These are phyloP conservation scores for Pseudomicrostroma phylloplanum DNA, from an alignment of 1,284 basidiomycete genomes.

Conservation along the genomic window DNA sequence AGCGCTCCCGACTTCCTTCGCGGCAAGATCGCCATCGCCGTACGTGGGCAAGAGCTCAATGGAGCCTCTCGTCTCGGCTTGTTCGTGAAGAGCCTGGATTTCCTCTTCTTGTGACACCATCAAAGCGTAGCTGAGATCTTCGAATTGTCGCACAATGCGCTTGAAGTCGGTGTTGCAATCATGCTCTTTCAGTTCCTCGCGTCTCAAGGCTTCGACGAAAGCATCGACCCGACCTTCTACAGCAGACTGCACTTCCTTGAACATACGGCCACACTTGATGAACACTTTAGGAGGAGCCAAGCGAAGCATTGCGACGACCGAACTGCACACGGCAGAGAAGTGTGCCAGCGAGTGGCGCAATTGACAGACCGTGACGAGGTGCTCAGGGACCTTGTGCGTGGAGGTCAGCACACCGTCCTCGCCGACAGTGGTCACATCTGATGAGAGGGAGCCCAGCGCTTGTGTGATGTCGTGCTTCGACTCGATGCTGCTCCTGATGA, in stretches of 20 bases:
- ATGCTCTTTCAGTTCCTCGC: constrained; percentile 83
- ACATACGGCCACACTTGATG: constrained; percentile 64
- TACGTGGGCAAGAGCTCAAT: constrained; percentile 63
- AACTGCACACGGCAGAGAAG: constrained; percentile 38
- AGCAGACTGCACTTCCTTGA: constrained; percentile 67
- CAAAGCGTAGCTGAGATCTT: constrained; percentile 33
- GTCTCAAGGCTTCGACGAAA: constrained; percentile 73
- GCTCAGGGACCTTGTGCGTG: constrained; percentile 25
- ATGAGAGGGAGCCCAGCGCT: neutral
- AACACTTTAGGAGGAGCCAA: constrained; percentile 37
- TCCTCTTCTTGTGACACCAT: constrained; percentile 12
- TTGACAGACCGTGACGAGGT: constrained; percentile 37
- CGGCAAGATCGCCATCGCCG: constrained; percentile 56
- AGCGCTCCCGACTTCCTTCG: constrained; percentile 44
- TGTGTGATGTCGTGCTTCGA: constrained; percentile 31
- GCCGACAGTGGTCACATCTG: neutral
- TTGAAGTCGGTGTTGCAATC: constrained; percentile 82
- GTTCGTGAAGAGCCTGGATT: neutral
- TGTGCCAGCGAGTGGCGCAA: constrained; percentile 45
- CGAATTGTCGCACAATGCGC: constrained; percentile 54
- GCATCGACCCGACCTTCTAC: constrained; percentile 86
- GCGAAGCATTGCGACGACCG: constrained; percentile 41
- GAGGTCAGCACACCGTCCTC: neutral
- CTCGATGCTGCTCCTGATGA: constrained; percentile 41
- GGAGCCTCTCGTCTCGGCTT: constrained; percentile 52